Conservation (phyloP, 106 monocot genomes). For the Gastrodia elata region DNA sequence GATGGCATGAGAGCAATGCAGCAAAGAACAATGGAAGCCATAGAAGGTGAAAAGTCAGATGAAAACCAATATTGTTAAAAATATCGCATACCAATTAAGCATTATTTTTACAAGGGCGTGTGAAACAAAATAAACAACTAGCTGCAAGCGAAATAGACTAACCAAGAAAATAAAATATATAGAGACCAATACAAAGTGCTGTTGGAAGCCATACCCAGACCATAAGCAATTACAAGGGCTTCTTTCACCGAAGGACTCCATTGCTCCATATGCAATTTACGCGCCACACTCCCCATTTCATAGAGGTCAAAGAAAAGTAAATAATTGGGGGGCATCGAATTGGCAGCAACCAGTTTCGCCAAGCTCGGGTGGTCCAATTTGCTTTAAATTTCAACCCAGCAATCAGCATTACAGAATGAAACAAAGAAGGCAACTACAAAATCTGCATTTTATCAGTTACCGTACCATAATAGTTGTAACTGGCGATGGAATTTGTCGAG, state of each 20-base stretch:
- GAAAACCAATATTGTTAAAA: neutral
- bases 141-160: neutral
- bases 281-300: slow-evolving; percentile 53
- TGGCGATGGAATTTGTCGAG: slow-evolving; percentile 89
- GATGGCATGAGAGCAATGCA: too few species aligned
- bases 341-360: slow-evolving; percentile 64
- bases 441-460: neutral
- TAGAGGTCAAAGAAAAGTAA: slow-evolving; percentile 82
- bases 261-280: slow-evolving; percentile 79
- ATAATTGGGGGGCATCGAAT: slow-evolving; percentile 86
- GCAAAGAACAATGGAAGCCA: neutral
- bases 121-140: neutral
- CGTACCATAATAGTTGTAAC: slow-evolving; percentile 69
- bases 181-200: neutral
- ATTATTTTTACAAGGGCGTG: neutral
- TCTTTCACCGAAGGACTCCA: slow-evolving; percentile 59
- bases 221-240: slow-evolving; percentile 39
- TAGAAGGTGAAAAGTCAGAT: neutral
- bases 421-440: slow-evolving; percentile 6
- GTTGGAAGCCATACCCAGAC: slow-evolving; percentile 38
- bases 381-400: slow-evolving; percentile 19
- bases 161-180: neutral
- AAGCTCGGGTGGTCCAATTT: slow-evolving; percentile 68
- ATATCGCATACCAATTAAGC: neutral
- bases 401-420: neutral